Percentiles rank a stretch among this genome's conserved stretches.
These are phyloP conservation scores for Arthrocladium fulminans DNA, from an alignment of 2,329 filamentous ascomycete genomes.

Conservation along the genomic window DNA sequence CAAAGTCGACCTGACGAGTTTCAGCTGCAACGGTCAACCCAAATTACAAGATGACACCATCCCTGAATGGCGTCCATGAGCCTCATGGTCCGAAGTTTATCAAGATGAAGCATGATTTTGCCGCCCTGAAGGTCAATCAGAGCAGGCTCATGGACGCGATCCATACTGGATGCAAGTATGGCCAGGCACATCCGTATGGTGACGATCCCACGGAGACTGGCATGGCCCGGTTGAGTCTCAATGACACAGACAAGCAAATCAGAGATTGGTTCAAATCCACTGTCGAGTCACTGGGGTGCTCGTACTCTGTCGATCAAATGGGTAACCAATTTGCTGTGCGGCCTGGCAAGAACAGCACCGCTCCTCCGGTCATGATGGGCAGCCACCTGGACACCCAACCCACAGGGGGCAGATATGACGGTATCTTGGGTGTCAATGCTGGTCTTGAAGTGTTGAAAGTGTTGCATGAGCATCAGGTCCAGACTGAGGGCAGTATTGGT, in stretches of 20 bases:
- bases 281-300: constrained; percentile 55
- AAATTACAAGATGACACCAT: constrained; percentile 12
- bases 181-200: constrained; percentile 23
- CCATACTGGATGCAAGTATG: constrained; percentile 21
- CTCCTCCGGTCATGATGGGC: constrained; percentile 59
- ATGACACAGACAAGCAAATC: constrained; percentile 60
- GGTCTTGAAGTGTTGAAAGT: constrained; percentile 64
- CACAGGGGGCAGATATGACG: constrained; percentile 60
- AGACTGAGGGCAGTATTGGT: constrained; percentile 63
- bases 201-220: constrained; percentile 36
- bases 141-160: constrained; percentile 22
- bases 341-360: constrained; percentile 49
- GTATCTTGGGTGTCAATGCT: constrained; percentile 64
- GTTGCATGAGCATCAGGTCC: constrained; percentile 56
- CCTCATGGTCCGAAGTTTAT: background rate
- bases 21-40: constrained; percentile 3
- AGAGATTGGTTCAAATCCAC: constrained; percentile 67
- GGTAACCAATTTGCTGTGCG: constrained; percentile 72
- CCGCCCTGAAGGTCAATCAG: constrained; percentile 22
- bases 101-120: constrained; percentile 16
- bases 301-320: constrained; percentile 62
- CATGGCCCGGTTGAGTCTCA: constrained; percentile 66
- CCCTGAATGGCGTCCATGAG: constrained; percentile 13
- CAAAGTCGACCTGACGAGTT: background rate
- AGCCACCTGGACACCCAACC: constrained; percentile 56